Evolutionary conservation across 2,329 filamentous ascomycete species (phyloP), one percentile per base, ranked within the genome.

Genomic region (Gnomoniopsis smithogilvyi): DNA sequence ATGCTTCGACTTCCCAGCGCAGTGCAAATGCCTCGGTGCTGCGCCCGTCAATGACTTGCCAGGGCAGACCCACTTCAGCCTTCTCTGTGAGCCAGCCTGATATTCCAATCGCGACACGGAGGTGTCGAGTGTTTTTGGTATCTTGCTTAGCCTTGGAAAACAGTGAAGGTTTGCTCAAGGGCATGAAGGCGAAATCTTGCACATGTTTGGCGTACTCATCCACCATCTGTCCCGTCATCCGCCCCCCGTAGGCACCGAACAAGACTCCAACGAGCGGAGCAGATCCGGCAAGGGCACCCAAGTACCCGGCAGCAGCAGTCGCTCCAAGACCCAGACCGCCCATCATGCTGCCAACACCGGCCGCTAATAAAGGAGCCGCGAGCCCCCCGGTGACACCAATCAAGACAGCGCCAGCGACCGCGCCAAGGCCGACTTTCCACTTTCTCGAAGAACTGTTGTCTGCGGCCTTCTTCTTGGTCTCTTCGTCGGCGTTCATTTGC

Each of bases 321-420:
- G 60, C 57, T 26, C 92, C 93, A 1, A 96, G 78, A 0, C 93
- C 93, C 1, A 96, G 81, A 0, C 90, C 90, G 17, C 92, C 91
- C 84, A 96, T 91, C 2, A 96, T 80, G 0, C 88, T 87, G 2
- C 92, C 93, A 11, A 97, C 81, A 0, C 92, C 92, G 3, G 92
- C 92, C 3, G 93, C 93, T 14, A 96, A 88, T 0, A 96, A 78
- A 0, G 93, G 93, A 1, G 93, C 92, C 1, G 93, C 93, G 17
- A 96, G 79, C 1, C 93, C 93, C 21, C 93, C 93, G 0, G 92
- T 96, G 4, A 97, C 84, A 10, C 93, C 93, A n/a, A 97, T 93
- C 1, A 96, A 78, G 0, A 90, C 91, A 1, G 94, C 94, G 15
- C 94, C 94, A 0, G 91, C 92, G 0, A 96, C 91, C 11, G 90